A percentile compares a stretch with the other conserved stretches of the same genome.
Conservation (phyloP, 169 alveolate genomes). For the Cryptosporidium meleagridis region DNA sequence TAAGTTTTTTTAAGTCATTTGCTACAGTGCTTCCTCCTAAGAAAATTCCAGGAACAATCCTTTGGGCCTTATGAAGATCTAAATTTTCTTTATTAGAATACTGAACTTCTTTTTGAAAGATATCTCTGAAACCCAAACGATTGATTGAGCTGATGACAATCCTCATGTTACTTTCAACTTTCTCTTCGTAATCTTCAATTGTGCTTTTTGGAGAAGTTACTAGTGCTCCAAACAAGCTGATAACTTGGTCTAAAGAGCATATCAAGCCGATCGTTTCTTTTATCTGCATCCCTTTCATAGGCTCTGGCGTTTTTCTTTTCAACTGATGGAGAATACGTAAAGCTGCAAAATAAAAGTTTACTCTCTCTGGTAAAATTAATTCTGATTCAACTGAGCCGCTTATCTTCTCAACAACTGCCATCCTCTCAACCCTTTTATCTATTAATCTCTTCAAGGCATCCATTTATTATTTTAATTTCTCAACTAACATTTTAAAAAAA, state of each 20-base stretch:
- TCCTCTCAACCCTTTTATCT: slow-evolving; percentile 29
- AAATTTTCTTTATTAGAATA: slow-evolving; percentile 42
- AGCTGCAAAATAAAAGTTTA: slow-evolving; percentile 63
- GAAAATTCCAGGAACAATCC: slow-evolving; percentile 60
- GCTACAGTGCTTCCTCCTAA: slow-evolving; percentile 64
- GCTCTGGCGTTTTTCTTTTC: slow-evolving; percentile 17
- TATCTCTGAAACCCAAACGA: slow-evolving; percentile 21
- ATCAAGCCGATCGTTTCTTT: not conserved
- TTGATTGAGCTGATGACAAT: slow-evolving; percentile 1
- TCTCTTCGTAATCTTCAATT: not conserved
- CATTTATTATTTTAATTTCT: slow-evolving; percentile 8
- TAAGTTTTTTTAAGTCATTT: slow-evolving; percentile 31
- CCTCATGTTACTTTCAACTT: slow-evolving; percentile 9
- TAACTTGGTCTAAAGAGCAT: slow-evolving; percentile 13
- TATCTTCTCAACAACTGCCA: not conserved
- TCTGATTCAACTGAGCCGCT: not conserved
- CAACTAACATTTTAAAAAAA: not conserved
- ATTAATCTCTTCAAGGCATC: slow-evolving; percentile 21
- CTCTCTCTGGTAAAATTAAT: slow-evolving; percentile 34
- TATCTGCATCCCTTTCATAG: not conserved
- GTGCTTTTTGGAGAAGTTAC: slow-evolving; percentile 34
- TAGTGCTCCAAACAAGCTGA: slow-evolving; percentile 26
- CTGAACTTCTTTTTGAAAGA: slow-evolving; percentile 26
- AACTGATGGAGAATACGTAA: slow-evolving; percentile 51
- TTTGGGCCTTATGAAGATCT: slow-evolving; percentile 64